phyloP scores from a whole-genome alignment of 2,329 filamentous ascomycete species.

The Verticillium klebahnii region DNA sequence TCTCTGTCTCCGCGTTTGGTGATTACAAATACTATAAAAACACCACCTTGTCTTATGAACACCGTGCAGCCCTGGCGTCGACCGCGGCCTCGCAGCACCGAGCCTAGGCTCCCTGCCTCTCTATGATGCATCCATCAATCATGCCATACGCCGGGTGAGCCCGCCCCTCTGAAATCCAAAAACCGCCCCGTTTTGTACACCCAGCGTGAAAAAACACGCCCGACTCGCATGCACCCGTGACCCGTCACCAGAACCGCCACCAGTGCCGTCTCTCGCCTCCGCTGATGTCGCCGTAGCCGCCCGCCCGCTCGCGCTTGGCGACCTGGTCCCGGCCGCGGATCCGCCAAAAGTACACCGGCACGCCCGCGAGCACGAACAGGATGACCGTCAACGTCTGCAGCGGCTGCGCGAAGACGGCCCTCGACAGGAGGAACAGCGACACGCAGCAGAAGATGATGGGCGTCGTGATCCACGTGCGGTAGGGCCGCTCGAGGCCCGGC shows the following conservation, averaged over 20 bases:
- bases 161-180: not conserved
- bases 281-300: conserved; percentile 17
- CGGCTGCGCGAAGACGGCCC: conserved; percentile 87
- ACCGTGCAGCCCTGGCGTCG: not conserved
- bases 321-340: conserved; percentile 61
- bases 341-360: conserved; percentile 87
- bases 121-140: not conserved
- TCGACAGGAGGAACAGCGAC: conserved; percentile 81
- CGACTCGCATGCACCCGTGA: not conserved
- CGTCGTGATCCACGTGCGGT: conserved; percentile 94
- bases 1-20: conserved; percentile 30
- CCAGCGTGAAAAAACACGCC: not conserved
- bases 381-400: conserved; percentile 85
- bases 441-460: conserved; percentile 99
- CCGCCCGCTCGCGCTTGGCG: conserved; percentile 33
- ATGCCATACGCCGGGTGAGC: not conserved
- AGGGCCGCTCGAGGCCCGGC: conserved; percentile 82
- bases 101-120: not conserved
- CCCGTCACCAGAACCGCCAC: conserved; percentile 57
- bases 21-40: conserved; percentile 17
- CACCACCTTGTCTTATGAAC: conserved; percentile 9
- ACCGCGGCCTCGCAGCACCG: not conserved
- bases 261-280: conserved; percentile 29
- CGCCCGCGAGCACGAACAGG: conserved; percentile 74
- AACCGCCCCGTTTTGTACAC: not conserved